Conservation (phyloP, 2,329 filamentous ascomycete species). For the Lachnellula arida region DNA sequence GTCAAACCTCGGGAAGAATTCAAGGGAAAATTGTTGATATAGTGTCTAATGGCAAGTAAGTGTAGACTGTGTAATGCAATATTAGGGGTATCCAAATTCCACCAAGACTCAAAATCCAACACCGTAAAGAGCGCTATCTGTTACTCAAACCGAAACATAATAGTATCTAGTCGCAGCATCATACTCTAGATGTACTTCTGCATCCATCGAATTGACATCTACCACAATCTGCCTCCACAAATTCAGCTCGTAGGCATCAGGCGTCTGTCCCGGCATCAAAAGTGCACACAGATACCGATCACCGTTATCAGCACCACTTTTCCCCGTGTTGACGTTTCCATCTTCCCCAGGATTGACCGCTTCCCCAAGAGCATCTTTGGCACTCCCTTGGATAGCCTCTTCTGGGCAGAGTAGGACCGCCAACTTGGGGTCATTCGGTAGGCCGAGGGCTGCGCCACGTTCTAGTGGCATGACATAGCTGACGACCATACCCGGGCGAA, state of each 20-base stretch:
- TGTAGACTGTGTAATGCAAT: no score
- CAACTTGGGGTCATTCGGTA: background rate
- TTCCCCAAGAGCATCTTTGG: background rate
- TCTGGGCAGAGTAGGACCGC: background rate
- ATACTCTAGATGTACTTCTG: slow-evolving; percentile 41
- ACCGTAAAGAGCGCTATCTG: background rate
- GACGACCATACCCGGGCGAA: slow-evolving; percentile 38
- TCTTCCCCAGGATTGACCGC: slow-evolving; percentile 3
- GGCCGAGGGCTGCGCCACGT: slow-evolving; percentile 7
- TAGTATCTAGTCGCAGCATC: slow-evolving; percentile 41
- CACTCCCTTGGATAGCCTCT: background rate
- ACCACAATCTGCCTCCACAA: slow-evolving; percentile 38
- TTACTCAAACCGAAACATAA: slow-evolving; percentile 25
- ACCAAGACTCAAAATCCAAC: no score
- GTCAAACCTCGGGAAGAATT: no score
- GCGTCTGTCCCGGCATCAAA: slow-evolving; percentile 33
- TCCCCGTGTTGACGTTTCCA: slow-evolving; percentile 10
- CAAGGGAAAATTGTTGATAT: no score
- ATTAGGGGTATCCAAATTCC: no score
- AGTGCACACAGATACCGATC: slow-evolving; percentile 36
- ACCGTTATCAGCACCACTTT: slow-evolving; percentile 5
- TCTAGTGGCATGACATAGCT: slow-evolving; percentile 19
- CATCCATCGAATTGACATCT: slow-evolving; percentile 34
- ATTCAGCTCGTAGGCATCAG: slow-evolving; percentile 37
- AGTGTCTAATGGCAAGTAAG: no score